Base-by-base conservation (phyloP, 345 rosid species). In the Moricandia arvensis region DNA sequence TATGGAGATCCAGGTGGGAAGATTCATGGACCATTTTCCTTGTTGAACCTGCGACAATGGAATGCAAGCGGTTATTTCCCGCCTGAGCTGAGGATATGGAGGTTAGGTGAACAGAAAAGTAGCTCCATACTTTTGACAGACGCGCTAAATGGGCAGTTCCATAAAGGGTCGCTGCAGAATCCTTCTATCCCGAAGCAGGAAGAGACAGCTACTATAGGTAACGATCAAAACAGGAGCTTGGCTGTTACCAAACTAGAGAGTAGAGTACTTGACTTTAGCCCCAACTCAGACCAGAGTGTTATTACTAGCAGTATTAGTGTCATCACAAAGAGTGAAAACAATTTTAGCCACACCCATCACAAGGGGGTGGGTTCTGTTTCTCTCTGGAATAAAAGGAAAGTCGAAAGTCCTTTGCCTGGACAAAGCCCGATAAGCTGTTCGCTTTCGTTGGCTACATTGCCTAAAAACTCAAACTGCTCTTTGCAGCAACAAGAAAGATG, bases 1-100 rank as follows among this genome's bases (percentile, higher is more conserved):
- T 95, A 95, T 74, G 87, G 85, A 81, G 99, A 95, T 72, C 99
- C 97, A 54, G 74, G 30, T 68, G 91, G 89, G 74, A 90, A 80
- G 79, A 73, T 81, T 81, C 99, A 90, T 65, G 99, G 99, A 31
- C 97, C 99, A 63, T 95, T 95, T 80, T 15, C 88, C 12, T 69
- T 92, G 85, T 17, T 38, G 30, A 86, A 83, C 75, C 79, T 95
- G 75, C 86, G 82, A 59, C 89, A 82, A 62, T 92, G 99, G 99
- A 85, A 80, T 62, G 41, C 33, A 15, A 82, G 69, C 49, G 89
- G 93, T 51, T 86, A 81, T 80, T 95, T 92, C 74, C 97, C 99
- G 12, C 73, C 65, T 60, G 83, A 84, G 76, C 74, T 89, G 66
- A 85, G 85, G 75, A 85, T 95, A 59, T 95, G 99, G 99, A 89